Percentiles rank a stretch among this genome's conserved stretches.
Conservation (phyloP, 495 filamentous ascomycete genomes). For the Penicillium robsamsonii region DNA sequence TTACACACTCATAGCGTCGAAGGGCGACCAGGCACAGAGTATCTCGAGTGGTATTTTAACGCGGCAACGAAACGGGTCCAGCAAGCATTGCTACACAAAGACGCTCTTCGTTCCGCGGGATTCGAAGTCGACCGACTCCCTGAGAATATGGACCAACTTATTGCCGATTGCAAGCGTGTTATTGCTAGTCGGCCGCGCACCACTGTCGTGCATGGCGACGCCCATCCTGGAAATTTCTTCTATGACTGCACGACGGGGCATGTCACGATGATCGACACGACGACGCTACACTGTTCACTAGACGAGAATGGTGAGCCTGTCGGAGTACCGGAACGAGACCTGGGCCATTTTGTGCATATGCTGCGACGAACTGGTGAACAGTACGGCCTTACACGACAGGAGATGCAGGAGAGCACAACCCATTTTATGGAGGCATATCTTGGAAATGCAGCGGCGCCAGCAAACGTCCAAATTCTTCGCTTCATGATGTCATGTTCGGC, state of each 20-base stretch:
- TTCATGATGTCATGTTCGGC: constrained; percentile 3
- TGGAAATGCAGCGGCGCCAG: neutral
- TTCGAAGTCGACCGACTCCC: neutral
- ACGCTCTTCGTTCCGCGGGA: neutral
- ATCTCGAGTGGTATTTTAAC: constrained; percentile 1
- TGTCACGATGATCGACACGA: constrained; percentile 1
- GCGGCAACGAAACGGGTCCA: constrained; percentile 1
- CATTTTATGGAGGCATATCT: neutral
- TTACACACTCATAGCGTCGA: constrained; percentile 2
- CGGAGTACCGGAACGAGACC: neutral
- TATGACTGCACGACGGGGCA: neutral
- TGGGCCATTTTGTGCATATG: constrained; percentile 2
- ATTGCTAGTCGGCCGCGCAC: neutral
- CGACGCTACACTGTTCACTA: constrained; percentile 1
- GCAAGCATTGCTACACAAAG: neutral
- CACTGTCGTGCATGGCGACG: neutral
- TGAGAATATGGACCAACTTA: neutral
- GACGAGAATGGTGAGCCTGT: neutral
- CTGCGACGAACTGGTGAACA: constrained; percentile 2
- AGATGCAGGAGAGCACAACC: neutral
- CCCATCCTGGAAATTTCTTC: constrained; percentile 3
- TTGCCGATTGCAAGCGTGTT: neutral
- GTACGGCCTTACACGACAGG: neutral
- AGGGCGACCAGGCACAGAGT: neutral
- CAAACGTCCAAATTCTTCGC: neutral